Base-by-base conservation (phyloP, 2,329 filamentous ascomycete species). In the Fusarium tupiense region DNA sequence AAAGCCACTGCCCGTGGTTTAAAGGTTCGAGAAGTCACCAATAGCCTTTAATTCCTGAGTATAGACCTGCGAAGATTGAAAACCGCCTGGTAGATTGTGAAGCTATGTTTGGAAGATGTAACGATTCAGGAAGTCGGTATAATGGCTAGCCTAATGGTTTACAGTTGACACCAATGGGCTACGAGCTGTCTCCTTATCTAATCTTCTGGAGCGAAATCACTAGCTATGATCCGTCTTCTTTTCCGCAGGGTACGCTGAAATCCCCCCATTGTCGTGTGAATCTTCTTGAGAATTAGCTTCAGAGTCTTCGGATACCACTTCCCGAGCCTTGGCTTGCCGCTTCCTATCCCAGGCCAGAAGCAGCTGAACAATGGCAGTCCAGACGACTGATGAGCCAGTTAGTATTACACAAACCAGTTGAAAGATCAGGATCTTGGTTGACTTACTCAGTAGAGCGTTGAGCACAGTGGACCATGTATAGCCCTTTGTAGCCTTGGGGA, bases 361-460 rank as follows among this genome's bases (percentile, higher is more conserved):
- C 1, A 61, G 19, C 11, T 64, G 61, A 14, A 64, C 61, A 17
- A 40, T 2, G 16, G 29, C 35, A 13, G 54, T 61, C 61, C 61
- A 64, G 31, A 41, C n/a, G n/a, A 64, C 49, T 62, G 13, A 5
- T 3, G 10, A n/a, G 22, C 2, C 8, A 10, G 31, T 61, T 19
- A 61, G 49, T 8, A 61, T 4, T 8, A 2, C 1, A 5, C 8
- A 10, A 5, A 2, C 3, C 2, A 19, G 3, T 20, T 13, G 12
- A 31, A 9, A 2, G 29, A 26, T 2, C 19, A 14, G 9, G 9
- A 2, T 24, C 8, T 12, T 1, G 4, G 1, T 3, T 10, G 20
- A 62, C 59, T 57, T 44, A 62, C 59, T 64, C 29, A 64, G 29
- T 13, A 64, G 6, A 26, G 56, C 61, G 22, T 64, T 64, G 11